A percentile compares a stretch with the other conserved stretches of the same genome.
Evolutionary conservation across 192 early-diverging fungal genomes (phyloP).

Genomic region (Spinellus fusiger): DNA sequence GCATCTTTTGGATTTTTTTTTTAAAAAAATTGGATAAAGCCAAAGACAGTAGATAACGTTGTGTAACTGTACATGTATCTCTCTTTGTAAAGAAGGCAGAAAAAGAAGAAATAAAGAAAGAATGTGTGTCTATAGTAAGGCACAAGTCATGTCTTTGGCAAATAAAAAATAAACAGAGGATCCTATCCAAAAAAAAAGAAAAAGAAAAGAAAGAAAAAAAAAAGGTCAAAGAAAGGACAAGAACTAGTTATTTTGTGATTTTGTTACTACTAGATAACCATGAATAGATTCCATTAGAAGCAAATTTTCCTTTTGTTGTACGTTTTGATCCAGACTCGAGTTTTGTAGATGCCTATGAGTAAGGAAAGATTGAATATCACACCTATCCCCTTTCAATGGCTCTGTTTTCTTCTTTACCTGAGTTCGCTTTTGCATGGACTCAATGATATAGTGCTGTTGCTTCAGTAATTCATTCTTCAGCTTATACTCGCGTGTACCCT

Average conservation of each 20-base stretch:
- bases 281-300: background rate
- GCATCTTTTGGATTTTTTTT: too few species aligned
- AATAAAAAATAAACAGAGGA: too few species aligned
- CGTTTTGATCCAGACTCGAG: background rate
- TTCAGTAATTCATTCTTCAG: constrained; percentile 35
- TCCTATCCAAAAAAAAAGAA: background rate
- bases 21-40: too few species aligned
- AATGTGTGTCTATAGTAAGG: background rate
- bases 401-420: background rate
- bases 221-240: background rate
- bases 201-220: background rate
- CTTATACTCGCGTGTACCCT: constrained; percentile 66
- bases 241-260: background rate
- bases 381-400: background rate
- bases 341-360: background rate
- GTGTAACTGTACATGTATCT: too few species aligned
- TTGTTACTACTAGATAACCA: background rate
- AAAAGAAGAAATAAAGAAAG: background rate
- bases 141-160: background rate
- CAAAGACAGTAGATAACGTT: too few species aligned
- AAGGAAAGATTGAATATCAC: background rate
- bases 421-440: constrained; percentile 17
- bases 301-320: background rate
- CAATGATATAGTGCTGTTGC: constrained; percentile 10
- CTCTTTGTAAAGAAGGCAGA: background rate